These are phyloP conservation scores for Hibiscus syriacus DNA, from an alignment of 345 rosid species.

Conservation along the genomic window DNA sequence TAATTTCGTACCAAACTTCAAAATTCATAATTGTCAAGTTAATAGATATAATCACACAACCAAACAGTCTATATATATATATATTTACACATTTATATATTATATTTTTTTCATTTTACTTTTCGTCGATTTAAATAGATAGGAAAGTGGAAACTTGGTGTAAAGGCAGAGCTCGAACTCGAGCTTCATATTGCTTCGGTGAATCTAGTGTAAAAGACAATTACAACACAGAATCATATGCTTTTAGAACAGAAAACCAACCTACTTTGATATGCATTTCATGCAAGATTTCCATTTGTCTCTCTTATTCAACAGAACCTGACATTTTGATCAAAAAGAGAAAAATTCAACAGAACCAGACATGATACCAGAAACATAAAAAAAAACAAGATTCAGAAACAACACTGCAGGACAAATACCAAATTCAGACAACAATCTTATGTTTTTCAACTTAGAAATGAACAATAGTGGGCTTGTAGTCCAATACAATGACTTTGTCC, in stretches of 20 bases:
- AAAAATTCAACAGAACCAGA: too few species aligned
- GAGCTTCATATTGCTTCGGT: neutral
- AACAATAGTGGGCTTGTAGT: slow-evolving; percentile 60
- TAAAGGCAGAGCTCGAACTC: neutral
- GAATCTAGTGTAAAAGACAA: neutral
- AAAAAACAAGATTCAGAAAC: neutral
- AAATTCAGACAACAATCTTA: neutral
- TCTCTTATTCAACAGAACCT: neutral
- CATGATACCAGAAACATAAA: neutral
- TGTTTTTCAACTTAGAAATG: slow-evolving; percentile 18
- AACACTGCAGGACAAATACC: neutral
- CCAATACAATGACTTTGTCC: slow-evolving; percentile 60
- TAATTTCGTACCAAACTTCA: neutral
- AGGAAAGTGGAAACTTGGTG: too few species aligned
- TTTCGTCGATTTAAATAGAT: neutral
- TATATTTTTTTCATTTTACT: neutral
- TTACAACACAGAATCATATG: neutral
- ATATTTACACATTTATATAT: neutral
- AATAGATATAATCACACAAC: neutral
- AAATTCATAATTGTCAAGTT: neutral
- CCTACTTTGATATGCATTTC: neutral
- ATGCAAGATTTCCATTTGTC: neutral
- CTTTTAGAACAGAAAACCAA: neutral
- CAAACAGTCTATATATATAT: neutral
- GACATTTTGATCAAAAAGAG: too few species aligned